phyloP scores from a whole-genome alignment of 495 filamentous ascomycete genomes.

The Xylaria telfairii region DNA sequence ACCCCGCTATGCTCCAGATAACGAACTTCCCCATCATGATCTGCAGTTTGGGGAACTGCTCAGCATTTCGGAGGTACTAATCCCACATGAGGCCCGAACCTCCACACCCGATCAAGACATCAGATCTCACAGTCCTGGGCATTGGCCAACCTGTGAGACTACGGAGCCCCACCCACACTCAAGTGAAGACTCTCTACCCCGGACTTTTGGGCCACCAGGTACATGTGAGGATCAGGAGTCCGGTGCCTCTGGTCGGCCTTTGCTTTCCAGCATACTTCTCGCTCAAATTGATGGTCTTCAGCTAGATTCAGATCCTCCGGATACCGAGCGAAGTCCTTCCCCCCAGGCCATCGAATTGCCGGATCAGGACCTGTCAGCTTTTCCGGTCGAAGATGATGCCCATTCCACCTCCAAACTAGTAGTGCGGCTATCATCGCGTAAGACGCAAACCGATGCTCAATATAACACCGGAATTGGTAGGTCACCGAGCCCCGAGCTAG shows the following conservation, averaged over 20 bases:
- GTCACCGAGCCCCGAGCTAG: conserved; percentile 21
- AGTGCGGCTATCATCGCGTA: neutral
- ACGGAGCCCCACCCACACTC: neutral
- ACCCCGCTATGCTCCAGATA: neutral
- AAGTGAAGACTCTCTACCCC: neutral
- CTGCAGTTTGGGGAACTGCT: neutral
- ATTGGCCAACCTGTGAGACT: neutral
- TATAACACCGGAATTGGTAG: neutral
- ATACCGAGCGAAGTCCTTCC: conserved; percentile 2
- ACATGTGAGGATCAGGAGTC: neutral
- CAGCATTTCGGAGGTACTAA: neutral
- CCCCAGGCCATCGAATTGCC: conserved; percentile 4
- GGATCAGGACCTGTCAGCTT: neutral
- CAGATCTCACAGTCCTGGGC: neutral
- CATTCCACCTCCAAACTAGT: neutral
- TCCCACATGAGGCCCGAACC: neutral
- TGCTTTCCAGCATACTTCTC: neutral
- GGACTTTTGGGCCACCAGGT: neutral
- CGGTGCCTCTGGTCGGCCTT: neutral
- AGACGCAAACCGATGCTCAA: neutral
- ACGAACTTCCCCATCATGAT: neutral
- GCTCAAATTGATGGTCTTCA: conserved; percentile 1
- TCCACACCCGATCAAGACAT: neutral
- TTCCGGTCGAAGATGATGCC: neutral
- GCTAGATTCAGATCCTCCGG: neutral